Percentiles rank a stretch among this genome's conserved stretches.
These are phyloP conservation scores for Hansenula anomala DNA, from an alignment of 1,139 yeast genomes.

Conservation along the genomic window DNA sequence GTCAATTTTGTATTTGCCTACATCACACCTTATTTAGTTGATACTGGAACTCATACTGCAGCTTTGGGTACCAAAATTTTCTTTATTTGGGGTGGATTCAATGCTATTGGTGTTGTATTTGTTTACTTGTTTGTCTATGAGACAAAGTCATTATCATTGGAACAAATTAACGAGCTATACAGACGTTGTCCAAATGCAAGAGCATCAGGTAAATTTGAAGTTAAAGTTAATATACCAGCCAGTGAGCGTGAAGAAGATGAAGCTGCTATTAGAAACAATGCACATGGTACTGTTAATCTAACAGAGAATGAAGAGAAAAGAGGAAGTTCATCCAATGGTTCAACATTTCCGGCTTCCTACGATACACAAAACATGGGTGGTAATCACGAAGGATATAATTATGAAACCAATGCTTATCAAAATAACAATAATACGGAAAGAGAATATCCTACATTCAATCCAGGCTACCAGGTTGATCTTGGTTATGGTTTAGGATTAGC, in stretches of 20 bases:
- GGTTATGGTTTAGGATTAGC: constrained; percentile 20
- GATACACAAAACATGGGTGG: constrained; percentile 1
- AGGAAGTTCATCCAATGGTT: constrained; percentile 7
- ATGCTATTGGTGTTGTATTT: constrained; percentile 53
- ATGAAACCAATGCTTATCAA: constrained; percentile 1
- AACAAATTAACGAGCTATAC: constrained; percentile 70
- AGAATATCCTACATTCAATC: neutral
- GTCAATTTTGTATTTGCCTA: constrained; percentile 75
- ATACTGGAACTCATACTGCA: constrained; percentile 59
- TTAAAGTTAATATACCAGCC: constrained; percentile 6
- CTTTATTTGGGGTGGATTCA: constrained; percentile 73
- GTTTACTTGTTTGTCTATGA: constrained; percentile 64
- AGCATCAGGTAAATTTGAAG: constrained; percentile 10
- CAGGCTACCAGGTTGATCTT: constrained; percentile 17
- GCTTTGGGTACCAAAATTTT: constrained; percentile 66
- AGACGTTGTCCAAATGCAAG: constrained; percentile 31
- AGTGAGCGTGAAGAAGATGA: constrained; percentile 2
- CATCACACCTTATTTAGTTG: constrained; percentile 67
- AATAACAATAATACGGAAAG: neutral
- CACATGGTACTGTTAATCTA: neutral
- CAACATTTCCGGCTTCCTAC: constrained; percentile 13
- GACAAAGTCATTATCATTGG: constrained; percentile 70
- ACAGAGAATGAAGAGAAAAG: constrained; percentile 1
- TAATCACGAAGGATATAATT: too few species aligned
- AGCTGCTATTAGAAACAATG: neutral